Evolutionary conservation across 352 stramenopile species (phyloP).

Genomic region (Phytophthora pluvialis): DNA sequence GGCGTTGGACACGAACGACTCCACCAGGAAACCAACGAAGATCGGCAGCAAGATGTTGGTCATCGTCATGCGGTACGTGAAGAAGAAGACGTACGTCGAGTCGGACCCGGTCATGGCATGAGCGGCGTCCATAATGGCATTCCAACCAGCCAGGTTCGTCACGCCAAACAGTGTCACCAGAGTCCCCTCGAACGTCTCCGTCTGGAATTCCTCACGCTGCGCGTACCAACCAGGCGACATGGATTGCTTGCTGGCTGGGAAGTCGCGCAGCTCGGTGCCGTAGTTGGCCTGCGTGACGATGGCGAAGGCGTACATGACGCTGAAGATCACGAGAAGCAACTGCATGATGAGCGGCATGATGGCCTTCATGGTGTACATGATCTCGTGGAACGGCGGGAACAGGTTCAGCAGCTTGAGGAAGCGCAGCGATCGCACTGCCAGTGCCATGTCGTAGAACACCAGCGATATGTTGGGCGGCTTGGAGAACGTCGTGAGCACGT

Average conservation of each 20-base stretch:
- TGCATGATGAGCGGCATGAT: conserved; percentile 84
- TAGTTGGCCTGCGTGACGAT: conserved; percentile 86
- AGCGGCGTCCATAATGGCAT: conserved; percentile 82
- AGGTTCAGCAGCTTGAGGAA: conserved; percentile 87
- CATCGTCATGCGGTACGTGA: conserved; percentile 84
- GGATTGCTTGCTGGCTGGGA: conserved; percentile 50
- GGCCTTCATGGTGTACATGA: conserved; percentile 86
- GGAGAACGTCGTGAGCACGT: conserved; percentile 69
- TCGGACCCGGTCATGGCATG: conserved; percentile 66
- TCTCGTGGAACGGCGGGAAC: conserved; percentile 84
- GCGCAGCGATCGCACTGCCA: conserved; percentile 77
- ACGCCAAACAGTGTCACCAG: conserved; percentile 84
- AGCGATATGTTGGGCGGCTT: conserved; percentile 67
- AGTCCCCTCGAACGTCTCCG: conserved; percentile 78
- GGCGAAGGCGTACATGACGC: conserved; percentile 84
- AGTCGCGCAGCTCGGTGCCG: conserved; percentile 61
- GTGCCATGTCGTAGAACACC: conserved; percentile 79
- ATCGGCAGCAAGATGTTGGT: conserved; percentile 85
- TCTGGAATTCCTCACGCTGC: conserved; percentile 76
- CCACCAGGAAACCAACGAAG: conserved; percentile 87
- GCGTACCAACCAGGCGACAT: conserved; percentile 71
- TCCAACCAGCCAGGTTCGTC: conserved; percentile 77
- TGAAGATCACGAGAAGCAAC: conserved; percentile 83
- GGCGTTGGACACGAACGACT: conserved; percentile 83
- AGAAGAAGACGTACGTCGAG: conserved; percentile 83